phyloP scores from a whole-genome alignment of 2,329 filamentous ascomycete species.

The Ceratocystis destructans region DNA sequence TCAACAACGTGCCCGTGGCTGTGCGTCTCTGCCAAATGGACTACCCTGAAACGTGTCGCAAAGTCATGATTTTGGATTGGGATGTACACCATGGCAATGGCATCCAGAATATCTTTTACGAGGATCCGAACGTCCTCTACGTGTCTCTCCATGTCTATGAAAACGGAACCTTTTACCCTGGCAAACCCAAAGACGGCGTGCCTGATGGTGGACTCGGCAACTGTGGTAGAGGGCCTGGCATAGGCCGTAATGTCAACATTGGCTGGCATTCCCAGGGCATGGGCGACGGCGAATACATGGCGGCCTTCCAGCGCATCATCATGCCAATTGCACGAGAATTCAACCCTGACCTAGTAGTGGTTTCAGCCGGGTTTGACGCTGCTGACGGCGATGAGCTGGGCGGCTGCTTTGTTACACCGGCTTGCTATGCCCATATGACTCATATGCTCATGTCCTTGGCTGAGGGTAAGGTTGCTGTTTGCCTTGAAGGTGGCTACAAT shows the following conservation, averaged over 20 bases:
- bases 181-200: constrained; percentile 43
- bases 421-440: constrained; percentile 96
- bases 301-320: constrained; percentile 86
- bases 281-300: constrained; percentile 94
- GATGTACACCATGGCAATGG: constrained; percentile 75
- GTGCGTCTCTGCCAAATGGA: constrained; percentile 74
- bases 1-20: constrained; percentile 93
- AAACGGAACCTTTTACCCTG: constrained; percentile 75
- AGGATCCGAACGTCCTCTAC: constrained; percentile 88
- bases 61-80: constrained; percentile 90
- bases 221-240: constrained; percentile 40
- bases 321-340: constrained; percentile 96
- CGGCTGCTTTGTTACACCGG: constrained; percentile 79
- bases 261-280: constrained; percentile 60
- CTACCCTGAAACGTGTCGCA: constrained; percentile 68
- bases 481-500: constrained; percentile 92
- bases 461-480: constrained; percentile 77
- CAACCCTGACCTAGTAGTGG: constrained; percentile 83
- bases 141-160: constrained; percentile 86
- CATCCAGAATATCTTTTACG: constrained; percentile 89
- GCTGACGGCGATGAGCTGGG: constrained; percentile 87
- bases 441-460: constrained; percentile 97
- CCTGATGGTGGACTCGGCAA: constrained; percentile 50
- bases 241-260: constrained; percentile 53
- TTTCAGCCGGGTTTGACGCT: constrained; percentile 92